Evolutionary conservation across 352 stramenopile species (phyloP), one percentile per base, ranked within the genome.

Genomic region (Globisporangium megalacanthum): DNA sequence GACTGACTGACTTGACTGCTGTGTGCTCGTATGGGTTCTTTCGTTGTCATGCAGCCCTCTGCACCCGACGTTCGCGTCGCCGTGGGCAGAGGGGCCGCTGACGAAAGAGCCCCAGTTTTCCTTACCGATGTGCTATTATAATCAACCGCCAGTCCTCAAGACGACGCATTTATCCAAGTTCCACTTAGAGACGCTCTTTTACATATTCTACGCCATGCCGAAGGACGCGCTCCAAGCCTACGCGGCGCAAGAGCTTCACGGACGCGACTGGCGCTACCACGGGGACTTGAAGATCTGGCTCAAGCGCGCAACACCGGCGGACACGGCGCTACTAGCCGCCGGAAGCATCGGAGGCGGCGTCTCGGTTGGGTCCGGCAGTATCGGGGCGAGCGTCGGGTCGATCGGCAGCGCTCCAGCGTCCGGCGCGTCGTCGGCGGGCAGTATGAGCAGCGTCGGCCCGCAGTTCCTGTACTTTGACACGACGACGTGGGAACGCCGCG

Each of bases 161-260:
- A 97, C 93, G 50, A 96, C 92, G 58, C 95, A 99, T 66, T 82
- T 99, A 64, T 95, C 87, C 52, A 99, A 99, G 76, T 99, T 99
- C 73, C 89, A 98, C 65, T 76, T 98, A 48, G 96, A 99, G 83
- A 99, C 97, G 54, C 79, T 99, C 22, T 99, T 99, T 77, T 99
- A 98, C 80, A 97, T 99, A 66, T 99, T 99, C 75, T 99, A 99
- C 78, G 92, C 92, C 54, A 96, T 99, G 81, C 97, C 97, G 47
- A 97, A 98, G 79, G 97, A 99, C 72, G 88, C 97, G 6, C 75
- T 99, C 52, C 97, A 99, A 75, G 87, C 88, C 6, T 94, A 92
- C 50, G 79, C 82, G 11, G 88, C 87, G 13, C 87, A 97, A 59
- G 88, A 97, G 65, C 75, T 97, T 19, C 91, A 95, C 60, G 90